Percentiles rank a stretch among this genome's conserved stretches.
Conservation (phyloP, 2,329 filamentous ascomycete species). For the Gaeumannomyces sp. region DNA sequence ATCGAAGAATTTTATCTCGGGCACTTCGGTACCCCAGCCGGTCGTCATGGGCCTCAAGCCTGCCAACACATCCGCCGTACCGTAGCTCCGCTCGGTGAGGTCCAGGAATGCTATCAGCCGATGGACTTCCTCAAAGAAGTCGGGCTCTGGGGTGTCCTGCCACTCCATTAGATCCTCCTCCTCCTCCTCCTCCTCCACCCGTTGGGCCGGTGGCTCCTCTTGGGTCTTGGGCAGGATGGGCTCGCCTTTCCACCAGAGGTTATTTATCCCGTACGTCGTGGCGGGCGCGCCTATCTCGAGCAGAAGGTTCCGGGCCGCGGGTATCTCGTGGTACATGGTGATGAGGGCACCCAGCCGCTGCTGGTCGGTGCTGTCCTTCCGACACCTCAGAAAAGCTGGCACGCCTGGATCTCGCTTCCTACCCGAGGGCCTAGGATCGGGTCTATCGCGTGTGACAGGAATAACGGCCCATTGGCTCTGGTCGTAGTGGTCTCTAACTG, state of each 20-base stretch:
- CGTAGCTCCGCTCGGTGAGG: constrained; percentile 52
- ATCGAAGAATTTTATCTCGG: background rate
- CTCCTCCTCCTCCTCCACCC: background rate
- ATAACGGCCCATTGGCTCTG: constrained; percentile 55
- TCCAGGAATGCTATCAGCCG: constrained; percentile 60
- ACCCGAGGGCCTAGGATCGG: constrained; percentile 35
- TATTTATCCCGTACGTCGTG: constrained; percentile 46
- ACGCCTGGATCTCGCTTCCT: constrained; percentile 35
- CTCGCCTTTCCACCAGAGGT: constrained; percentile 57
- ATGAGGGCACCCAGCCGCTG: constrained; percentile 48
- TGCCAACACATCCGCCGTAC: constrained; percentile 44
- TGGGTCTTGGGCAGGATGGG: constrained; percentile 34
- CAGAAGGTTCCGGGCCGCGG: constrained; percentile 49
- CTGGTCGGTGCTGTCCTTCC: constrained; percentile 21
- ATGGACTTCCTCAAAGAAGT: constrained; percentile 50
- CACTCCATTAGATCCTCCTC: constrained; percentile 13
- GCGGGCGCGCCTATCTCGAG: constrained; percentile 36
- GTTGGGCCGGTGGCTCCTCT: constrained; percentile 23
- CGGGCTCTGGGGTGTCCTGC: constrained; percentile 21
- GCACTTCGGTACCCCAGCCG: background rate
- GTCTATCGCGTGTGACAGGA: constrained; percentile 26
- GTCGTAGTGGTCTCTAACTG: constrained; percentile 50
- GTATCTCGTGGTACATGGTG: constrained; percentile 55
- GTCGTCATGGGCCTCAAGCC: constrained; percentile 10
- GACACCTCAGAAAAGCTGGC: constrained; percentile 47